These are phyloP conservation scores for Arctium lappa DNA, from an alignment of 129 eudicot species.

Conservation along the genomic window DNA sequence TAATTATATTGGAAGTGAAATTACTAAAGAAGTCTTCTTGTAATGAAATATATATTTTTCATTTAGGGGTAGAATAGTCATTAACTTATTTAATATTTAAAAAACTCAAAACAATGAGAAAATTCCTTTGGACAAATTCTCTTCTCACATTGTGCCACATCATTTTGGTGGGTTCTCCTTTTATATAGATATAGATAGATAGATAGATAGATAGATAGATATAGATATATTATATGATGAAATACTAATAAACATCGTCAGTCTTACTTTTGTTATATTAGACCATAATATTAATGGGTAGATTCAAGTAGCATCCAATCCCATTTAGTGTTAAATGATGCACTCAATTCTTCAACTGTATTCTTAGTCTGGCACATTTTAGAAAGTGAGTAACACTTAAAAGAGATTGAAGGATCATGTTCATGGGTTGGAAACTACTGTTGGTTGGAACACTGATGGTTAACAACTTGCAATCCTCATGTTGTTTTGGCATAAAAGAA, in stretches of 20 bases:
- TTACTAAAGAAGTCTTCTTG: no score
- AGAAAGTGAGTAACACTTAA: not conserved
- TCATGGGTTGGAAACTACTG: not conserved
- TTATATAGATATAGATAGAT: no score
- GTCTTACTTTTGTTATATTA: not conserved
- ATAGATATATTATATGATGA: no score
- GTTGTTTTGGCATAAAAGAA: not conserved
- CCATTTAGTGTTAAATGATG: not conserved
- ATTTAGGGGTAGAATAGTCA: no score
- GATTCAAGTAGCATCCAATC: not conserved
- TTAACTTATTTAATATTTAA: no score
- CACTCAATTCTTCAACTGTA: not conserved
- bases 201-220: no score
- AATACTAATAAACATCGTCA: not conserved
- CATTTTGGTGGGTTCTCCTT: no score
- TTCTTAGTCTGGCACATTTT: not conserved
- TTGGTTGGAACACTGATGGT: not conserved
- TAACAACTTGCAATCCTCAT: conserved; percentile 10
- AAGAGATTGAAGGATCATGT: not conserved
- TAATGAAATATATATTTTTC: no score
- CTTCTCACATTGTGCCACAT: no score
- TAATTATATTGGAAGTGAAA: no score
- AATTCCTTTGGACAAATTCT: no score
- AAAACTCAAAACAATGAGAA: no score
- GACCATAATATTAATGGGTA: not conserved